Percentiles rank a stretch among this genome's conserved stretches.
Evolutionary conservation across 2,329 filamentous ascomycete genomes (phyloP).

Genomic region (Epichloe coenophiala): DNA sequence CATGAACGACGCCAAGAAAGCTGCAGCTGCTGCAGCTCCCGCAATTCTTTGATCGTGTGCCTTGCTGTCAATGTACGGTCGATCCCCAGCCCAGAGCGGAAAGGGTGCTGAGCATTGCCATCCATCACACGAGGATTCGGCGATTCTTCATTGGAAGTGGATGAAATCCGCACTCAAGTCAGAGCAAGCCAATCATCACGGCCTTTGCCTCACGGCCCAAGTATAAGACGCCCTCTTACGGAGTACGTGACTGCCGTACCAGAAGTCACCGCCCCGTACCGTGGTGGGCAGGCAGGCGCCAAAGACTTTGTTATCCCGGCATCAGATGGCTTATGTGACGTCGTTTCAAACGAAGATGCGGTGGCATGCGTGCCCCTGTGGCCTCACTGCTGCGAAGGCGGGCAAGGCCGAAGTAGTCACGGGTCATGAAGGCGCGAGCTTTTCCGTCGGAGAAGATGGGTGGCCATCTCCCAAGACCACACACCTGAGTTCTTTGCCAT

Average conservation of each 20-base stretch:
- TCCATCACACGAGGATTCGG: conserved; percentile 56
- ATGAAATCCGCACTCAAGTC: conserved; percentile 26
- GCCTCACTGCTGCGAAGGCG: conserved; percentile 21
- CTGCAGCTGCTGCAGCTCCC: conserved; percentile 21
- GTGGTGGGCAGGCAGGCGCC: conserved; percentile 22
- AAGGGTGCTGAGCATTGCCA: conserved; percentile 46
- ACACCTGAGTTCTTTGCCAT: conserved; percentile 50
- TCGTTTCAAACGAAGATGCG: conserved; percentile 40
- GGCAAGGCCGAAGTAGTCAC: conserved; percentile 13
- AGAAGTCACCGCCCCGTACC: conserved; percentile 41
- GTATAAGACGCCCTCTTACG: conserved; percentile 37
- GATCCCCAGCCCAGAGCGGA: conserved; percentile 36
- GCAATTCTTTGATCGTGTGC: conserved; percentile 43
- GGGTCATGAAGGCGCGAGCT: conserved; percentile 7
- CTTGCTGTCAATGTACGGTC: conserved; percentile 41
- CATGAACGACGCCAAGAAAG: conserved; percentile 23
- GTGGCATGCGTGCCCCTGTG: conserved; percentile 44
- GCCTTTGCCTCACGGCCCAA: conserved; percentile 28
- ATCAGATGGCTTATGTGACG: conserved; percentile 54
- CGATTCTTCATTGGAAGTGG: conserved; percentile 56
- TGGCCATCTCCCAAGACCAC: conserved; percentile 14
- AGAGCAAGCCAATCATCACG: conserved; percentile 32
- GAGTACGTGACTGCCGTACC: conserved; percentile 53
- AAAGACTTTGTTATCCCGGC: conserved; percentile 50
- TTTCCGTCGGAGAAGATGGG: conserved; percentile 9